A percentile compares a stretch with the other conserved stretches of the same genome.
phyloP scores from a whole-genome alignment of 2,329 filamentous ascomycete genomes.

The Amphichorda felina region DNA sequence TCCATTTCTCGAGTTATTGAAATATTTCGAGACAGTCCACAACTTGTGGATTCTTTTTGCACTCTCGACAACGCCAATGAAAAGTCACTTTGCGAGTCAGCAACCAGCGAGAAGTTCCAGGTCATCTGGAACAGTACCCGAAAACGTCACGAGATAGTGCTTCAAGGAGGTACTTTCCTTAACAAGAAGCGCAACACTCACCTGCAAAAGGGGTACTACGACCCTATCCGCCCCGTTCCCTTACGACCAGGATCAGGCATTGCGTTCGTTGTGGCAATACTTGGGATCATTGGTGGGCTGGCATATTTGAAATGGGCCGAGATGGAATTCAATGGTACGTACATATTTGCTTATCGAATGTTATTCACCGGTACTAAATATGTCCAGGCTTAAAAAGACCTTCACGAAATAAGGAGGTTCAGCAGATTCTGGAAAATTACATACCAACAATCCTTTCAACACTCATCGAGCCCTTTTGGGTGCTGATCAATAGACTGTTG shows the following conservation, averaged over 20 bases:
- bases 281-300: constrained; percentile 7
- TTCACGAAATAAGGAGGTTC: constrained; percentile 16
- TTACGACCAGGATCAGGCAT: constrained; percentile 8
- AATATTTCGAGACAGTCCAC: constrained; percentile 8
- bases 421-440: constrained; percentile 31
- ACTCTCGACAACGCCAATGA: constrained; percentile 7
- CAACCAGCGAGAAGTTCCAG: background rate
- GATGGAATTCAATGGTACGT: constrained; percentile 8
- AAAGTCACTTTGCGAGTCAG: background rate
- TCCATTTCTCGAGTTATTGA: constrained; percentile 11
- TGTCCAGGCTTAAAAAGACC: constrained; percentile 18
- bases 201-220: constrained; percentile 9
- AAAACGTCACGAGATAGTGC: background rate
- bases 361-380: too few relatives aligned
- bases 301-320: constrained; percentile 13
- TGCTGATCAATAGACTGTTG: constrained; percentile 37
- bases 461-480: constrained; percentile 43
- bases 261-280: constrained; percentile 6
- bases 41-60: constrained; percentile 3
- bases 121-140: background rate
- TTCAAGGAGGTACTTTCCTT: background rate
- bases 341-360: too few relatives aligned
- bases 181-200: background rate
- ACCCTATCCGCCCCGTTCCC: constrained; percentile 11
- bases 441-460: constrained; percentile 43